Evolutionary conservation across 441 rosid genomes (phyloP).

Genomic region (Pelargonium exstipulatum): DNA sequence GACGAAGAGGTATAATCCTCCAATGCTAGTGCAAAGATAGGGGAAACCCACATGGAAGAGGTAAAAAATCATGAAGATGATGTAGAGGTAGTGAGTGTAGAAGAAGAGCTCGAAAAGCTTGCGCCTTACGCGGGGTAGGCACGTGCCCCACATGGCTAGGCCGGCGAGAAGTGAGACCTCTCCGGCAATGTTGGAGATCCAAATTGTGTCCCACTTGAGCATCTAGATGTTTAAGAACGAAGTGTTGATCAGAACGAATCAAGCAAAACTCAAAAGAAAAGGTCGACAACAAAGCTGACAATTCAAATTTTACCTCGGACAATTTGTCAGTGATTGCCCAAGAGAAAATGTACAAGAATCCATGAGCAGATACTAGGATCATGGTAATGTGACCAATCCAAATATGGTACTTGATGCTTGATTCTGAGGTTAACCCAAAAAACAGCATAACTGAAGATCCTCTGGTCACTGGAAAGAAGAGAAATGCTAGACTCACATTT

Average conservation of each 20-base stretch:
- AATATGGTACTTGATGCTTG: constrained; percentile 58
- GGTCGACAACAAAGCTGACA: neutral
- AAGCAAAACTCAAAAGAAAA: neutral
- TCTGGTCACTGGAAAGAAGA: constrained; percentile 56
- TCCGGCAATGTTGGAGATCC: constrained; percentile 45
- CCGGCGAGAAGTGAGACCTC: constrained; percentile 48
- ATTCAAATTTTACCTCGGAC: constrained; percentile 26
- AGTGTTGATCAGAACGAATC: no score
- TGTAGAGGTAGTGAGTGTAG: constrained; percentile 54
- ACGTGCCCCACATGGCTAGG: constrained; percentile 45
- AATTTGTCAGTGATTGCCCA: constrained; percentile 31
- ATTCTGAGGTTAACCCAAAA: constrained; percentile 55
- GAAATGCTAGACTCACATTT: constrained; percentile 42
- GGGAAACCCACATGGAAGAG: constrained; percentile 54
- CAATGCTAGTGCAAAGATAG: constrained; percentile 34
- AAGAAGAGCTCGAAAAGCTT: constrained; percentile 59
- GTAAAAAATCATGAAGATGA: constrained; percentile 48
- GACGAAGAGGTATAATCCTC: constrained; percentile 55
- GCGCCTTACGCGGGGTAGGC: constrained; percentile 41
- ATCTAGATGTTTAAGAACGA: constrained; percentile 32
- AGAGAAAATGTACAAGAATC: constrained; percentile 34
- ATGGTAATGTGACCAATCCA: constrained; percentile 57
- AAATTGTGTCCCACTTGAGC: constrained; percentile 34
- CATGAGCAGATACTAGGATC: constrained; percentile 42
- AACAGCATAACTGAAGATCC: constrained; percentile 49